Base-by-base conservation (phyloP, 345 rosid genomes). In the Gossypium longicalyx region DNA sequence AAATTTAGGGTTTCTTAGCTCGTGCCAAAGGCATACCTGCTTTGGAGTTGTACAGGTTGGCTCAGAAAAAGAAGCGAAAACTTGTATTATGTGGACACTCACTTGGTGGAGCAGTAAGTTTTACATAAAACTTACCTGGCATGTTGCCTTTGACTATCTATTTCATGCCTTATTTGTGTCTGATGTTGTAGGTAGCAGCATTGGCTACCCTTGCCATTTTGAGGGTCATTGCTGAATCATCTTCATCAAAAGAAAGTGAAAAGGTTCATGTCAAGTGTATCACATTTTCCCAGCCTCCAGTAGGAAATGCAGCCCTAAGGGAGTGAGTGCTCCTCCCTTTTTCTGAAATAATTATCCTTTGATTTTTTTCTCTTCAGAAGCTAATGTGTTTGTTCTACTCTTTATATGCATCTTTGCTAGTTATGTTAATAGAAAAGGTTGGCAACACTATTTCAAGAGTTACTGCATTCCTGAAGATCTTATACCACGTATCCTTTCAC, bases 1-100 rank as follows among this genome's bases (percentile, higher is more conserved):
- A 58, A 65, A 64, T 67, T 44, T 78, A 94, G 98, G 98, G 98
- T 61, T 94, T 94, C 86, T 67, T 94, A 88, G 93, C 95, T 85
- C 98, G 98, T 84, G 98, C 98, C 70, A 89, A 94, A 79, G 98
- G 98, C 72, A 92, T 94, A 84, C 98, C 98, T 73, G 95, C 98
- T 85, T 82, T 94, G 76, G 98, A 94, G 83, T 77, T 94, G 75
- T 94, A 92, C 83, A 88, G 88, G 76, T 97, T 94, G 83, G 98
- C 98, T 82, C 91, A 91, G 80, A 92, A 91, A 83, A 94, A 91
- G 90, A 88, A 94, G 71, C 78, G 87, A 7, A 94, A 94, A 82
- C 97, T 94, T 82, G 98, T 94, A 19, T 80, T 94, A 54, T 94
- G 98, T 87, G 98, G 98, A 48, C 98, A 94, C 83, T 92, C 98